Percentiles rank a stretch among this genome's conserved stretches.
phyloP scores from a whole-genome alignment of 1,284 basidiomycete species.

The Hemileia vastatrix region DNA sequence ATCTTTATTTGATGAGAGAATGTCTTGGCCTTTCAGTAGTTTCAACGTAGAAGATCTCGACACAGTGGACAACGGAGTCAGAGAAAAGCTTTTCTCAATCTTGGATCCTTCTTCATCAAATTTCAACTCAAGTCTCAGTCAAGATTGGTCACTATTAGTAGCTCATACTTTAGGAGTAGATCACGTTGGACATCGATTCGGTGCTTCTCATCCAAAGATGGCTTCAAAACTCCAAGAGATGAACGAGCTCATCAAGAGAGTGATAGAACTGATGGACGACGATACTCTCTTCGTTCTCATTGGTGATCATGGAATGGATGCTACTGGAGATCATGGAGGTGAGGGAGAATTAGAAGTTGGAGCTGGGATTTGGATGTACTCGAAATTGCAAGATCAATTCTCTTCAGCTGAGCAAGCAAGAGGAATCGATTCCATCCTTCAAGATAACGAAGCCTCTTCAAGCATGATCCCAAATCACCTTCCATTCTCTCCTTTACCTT shows the following conservation, averaged over 20 bases:
- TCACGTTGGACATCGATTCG: slow-evolving; percentile 89
- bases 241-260: slow-evolving; percentile 62
- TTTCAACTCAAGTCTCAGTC: no score
- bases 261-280: slow-evolving; percentile 59
- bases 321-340: slow-evolving; percentile 88
- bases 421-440: background rate
- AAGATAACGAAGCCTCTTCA: no score
- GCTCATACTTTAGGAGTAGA: slow-evolving; percentile 97
- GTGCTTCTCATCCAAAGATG: slow-evolving; percentile 80
- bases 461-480: no score
- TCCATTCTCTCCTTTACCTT: no score
- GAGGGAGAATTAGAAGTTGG: slow-evolving; percentile 78
- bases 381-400: slow-evolving; percentile 43
- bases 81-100: slow-evolving; percentile 69
- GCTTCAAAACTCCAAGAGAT: slow-evolving; percentile 73
- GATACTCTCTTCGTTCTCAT: slow-evolving; percentile 82
- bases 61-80: slow-evolving; percentile 85
- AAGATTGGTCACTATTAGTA: slow-evolving; percentile 67
- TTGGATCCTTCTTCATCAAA: no score
- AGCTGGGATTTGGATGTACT: slow-evolving; percentile 83
- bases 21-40: slow-evolving; percentile 77
- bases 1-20: slow-evolving; percentile 46
- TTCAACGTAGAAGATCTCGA: slow-evolving; percentile 99
- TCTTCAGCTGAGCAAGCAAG: slow-evolving; percentile 24
- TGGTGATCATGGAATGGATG: slow-evolving; percentile 97